phyloP scores from a whole-genome alignment of 352 stramenopile species.

The Globisporangium solare region DNA sequence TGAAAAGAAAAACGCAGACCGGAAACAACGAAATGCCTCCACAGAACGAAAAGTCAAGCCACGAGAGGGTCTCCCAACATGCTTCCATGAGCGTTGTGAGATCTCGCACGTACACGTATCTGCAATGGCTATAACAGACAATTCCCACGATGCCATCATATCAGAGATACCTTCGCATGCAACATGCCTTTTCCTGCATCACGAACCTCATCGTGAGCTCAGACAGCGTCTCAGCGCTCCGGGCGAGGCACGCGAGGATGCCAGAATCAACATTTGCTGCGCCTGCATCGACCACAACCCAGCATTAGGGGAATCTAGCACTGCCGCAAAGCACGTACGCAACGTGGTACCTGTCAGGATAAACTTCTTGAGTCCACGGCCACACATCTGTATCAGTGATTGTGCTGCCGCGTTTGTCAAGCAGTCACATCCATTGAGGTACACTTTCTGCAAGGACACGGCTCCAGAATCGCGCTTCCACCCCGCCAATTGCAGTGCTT shows the following conservation, averaged over 20 bases:
- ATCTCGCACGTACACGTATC: slow-evolving; percentile 22
- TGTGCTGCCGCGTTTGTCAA: slow-evolving; percentile 36
- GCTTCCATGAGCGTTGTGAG: slow-evolving; percentile 28
- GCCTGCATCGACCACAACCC: slow-evolving; percentile 16
- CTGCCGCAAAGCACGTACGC: background rate
- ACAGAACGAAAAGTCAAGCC: slow-evolving; percentile 55
- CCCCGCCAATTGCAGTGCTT: slow-evolving; percentile 34
- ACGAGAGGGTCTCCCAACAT: slow-evolving; percentile 26
- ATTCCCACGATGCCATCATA: background rate
- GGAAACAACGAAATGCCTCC: slow-evolving; percentile 35
- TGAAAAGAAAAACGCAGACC: slow-evolving; percentile 18
- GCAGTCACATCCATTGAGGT: slow-evolving; percentile 46
- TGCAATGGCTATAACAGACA: slow-evolving; percentile 23
- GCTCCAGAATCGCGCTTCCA: slow-evolving; percentile 25
- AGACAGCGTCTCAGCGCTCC: slow-evolving; percentile 24
- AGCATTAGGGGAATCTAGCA: background rate
- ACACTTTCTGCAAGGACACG: slow-evolving; percentile 29
- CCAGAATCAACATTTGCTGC: slow-evolving; percentile 37
- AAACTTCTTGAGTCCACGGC: slow-evolving; percentile 30
- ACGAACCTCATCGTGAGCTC: slow-evolving; percentile 50
- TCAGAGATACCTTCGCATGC: background rate
- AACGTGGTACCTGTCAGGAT: slow-evolving; percentile 34
- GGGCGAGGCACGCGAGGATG: slow-evolving; percentile 32
- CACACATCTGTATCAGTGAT: slow-evolving; percentile 35
- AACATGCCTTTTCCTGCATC: background rate